Evolutionary conservation across 1,284 basidiomycete species (phyloP), one percentile per base, ranked within the genome.

Genomic region (Ustilago tritici): DNA sequence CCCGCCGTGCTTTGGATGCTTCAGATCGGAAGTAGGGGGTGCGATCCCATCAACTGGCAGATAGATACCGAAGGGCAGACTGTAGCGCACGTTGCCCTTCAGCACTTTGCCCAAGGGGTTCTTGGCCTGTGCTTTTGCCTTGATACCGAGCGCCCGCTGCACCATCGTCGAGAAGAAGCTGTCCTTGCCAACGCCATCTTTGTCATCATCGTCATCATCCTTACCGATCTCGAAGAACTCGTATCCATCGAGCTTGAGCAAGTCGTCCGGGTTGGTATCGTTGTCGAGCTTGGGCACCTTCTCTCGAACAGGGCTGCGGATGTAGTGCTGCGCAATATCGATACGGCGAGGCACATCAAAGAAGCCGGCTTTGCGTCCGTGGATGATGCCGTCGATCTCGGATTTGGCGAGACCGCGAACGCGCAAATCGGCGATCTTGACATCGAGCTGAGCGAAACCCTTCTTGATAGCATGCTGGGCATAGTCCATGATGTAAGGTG

Each of bases 211-310:
- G 28, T 57, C 62, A 15, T 34, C 55, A 49, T 69, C 67, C 32
- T 77, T 61, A 19, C 79, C 79, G 53, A 82, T 70, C 56, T 84
- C 81, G 61, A 81, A 82, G 58, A 84, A 84, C 56, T 84, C 82
- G 70, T 81, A 84, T 32, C 65, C 69, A 31, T 82, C 80, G n/a
- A 83, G 68, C 49, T 80, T 67, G 41, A 79, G 62, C 46, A 83
- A 53, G 15, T 69, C 70, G n/a, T 70, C 74, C 7, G 66, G 67
- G 56, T 78, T 65, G 28, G 76, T 81, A 47, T 65, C 61, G 31
- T 78, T 70, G 28, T 65, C 61, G 32, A 78, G 49, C 64, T 78
- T 73, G 19, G 80, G 80, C 61, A 79, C 62, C 47, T 72, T 61
- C 58, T 83, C 74, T 14, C 49, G 56, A 28, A 83, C 63, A 3